Evolutionary conservation across 257 asterid genomes (phyloP), one percentile per base, ranked within the genome.

Genomic region (Solanum bulbocastanum): DNA sequence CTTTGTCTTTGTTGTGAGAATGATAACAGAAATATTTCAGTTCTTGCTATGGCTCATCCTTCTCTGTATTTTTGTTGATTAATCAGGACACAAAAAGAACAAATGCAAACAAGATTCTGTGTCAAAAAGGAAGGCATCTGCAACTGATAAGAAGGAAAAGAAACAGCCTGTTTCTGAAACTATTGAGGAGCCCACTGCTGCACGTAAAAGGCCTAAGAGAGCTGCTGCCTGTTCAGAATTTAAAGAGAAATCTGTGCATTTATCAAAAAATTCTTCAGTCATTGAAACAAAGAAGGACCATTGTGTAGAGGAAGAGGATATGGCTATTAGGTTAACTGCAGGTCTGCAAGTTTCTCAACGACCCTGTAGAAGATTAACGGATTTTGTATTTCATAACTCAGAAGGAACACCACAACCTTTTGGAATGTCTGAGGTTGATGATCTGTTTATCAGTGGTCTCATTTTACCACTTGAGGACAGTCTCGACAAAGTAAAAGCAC

Each of bases 341-440:
- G 98, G 93, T 44, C 39, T 15, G 75, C 87, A 87, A 66, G 98
- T 93, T 40, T 89, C 88, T 87, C 94, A 93, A 52, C 95, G 98
- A 30, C 98, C 98, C 20, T 92, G 95, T 84, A 91, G 99, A 87
- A 91, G 95, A 72, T 98, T 97, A 82, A 89, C 82, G 2, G 99
- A 97, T 87, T 97, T 92, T 89, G 90, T 89, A 60, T 93, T 97
- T 87, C 97, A 97, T 83, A 90, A 94, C 88, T 88, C 93, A 75
- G 93, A 88, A 44, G 99, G 99, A 83, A 86, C 87, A 40, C 90
- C 94, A 36, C 98, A 97, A 89, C 96, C 98, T 27, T 91, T 97
- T 88, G 98, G 95, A 90, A 95, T 97, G 99, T 87, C 90, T 85
- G 98, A 97, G 88, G 94, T 93, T 46, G 94, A 93, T 89, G 96